These are phyloP conservation scores for Zymoseptoria passerinii DNA, from an alignment of 2,329 filamentous ascomycete genomes.

Conservation along the genomic window DNA sequence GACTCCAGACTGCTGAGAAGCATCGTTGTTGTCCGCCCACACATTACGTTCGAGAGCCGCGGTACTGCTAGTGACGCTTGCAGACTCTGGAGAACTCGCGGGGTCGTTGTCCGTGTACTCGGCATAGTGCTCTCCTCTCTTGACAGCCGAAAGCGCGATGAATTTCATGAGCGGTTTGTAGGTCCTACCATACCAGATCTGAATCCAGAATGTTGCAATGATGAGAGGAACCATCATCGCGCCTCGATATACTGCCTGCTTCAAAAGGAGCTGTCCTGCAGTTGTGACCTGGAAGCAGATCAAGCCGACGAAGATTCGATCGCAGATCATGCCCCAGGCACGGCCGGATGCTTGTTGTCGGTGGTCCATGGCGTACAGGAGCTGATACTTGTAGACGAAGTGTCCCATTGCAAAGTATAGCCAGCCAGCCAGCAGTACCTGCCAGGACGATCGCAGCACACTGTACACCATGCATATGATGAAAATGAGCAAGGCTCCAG, in stretches of 20 bases:
- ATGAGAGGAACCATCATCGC: slow-evolving; percentile 68
- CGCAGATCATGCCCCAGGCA: slow-evolving; percentile 95
- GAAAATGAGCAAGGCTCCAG: slow-evolving; percentile 84
- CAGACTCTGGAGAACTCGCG: slow-evolving; percentile 14
- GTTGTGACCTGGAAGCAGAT: slow-evolving; percentile 87
- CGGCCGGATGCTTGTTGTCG: slow-evolving; percentile 86
- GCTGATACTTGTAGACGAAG: slow-evolving; percentile 93
- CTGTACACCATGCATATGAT: slow-evolving; percentile 96
- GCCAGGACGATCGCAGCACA: slow-evolving; percentile 68
- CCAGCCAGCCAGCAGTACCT: slow-evolving; percentile 72
- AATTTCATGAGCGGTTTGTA: slow-evolving; percentile 87
- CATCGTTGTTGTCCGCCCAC: slow-evolving; percentile 23
- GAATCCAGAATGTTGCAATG: slow-evolving; percentile 78
- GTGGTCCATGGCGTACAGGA: slow-evolving; percentile 97
- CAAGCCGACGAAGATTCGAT: slow-evolving; percentile 77
- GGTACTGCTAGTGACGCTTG: slow-evolving; percentile 20
- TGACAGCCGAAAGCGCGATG: slow-evolving; percentile 82
- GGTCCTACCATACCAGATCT: slow-evolving; percentile 66
- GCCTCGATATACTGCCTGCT: slow-evolving; percentile 64
- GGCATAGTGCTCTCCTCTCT: slow-evolving; percentile 47
- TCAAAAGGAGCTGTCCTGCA: slow-evolving; percentile 72
- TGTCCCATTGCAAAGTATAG: slow-evolving; percentile 72
- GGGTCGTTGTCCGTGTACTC: slow-evolving; percentile 36
- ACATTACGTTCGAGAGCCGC: slow-evolving; percentile 34
- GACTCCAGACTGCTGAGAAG: slow-evolving; percentile 1